Evolutionary conservation across 257 asterid species (phyloP).

Genomic region (Lycium barbarum): DNA sequence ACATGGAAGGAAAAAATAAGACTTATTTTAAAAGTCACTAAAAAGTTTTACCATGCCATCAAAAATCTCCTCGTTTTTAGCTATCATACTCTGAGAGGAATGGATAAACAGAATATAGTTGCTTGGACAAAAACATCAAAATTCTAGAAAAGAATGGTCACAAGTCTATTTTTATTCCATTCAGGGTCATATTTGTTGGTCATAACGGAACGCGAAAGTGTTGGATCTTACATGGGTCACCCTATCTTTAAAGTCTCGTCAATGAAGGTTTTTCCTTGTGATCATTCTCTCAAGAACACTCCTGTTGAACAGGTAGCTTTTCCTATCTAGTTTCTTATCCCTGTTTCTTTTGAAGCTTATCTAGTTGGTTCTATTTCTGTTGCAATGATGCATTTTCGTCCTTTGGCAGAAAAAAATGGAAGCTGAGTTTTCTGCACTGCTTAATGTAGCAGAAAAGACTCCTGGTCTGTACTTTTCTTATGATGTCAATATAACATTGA

Average conservation of each 20-base stretch:
- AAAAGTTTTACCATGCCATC: background rate
- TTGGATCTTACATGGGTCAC: slow-evolving; percentile 79
- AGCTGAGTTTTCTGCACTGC: slow-evolving; percentile 68
- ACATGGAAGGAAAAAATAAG: background rate
- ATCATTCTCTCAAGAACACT: slow-evolving; percentile 72
- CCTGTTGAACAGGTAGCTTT: slow-evolving; percentile 74
- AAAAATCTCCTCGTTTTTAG: background rate
- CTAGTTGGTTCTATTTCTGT: slow-evolving; percentile 31
- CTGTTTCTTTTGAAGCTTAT: background rate
- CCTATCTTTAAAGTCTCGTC: slow-evolving; percentile 84
- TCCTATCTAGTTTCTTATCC: slow-evolving; percentile 30
- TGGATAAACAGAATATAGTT: background rate
- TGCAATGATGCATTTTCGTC: slow-evolving; percentile 35
- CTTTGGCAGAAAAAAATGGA: slow-evolving; percentile 80
- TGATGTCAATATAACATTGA: slow-evolving; percentile 88
- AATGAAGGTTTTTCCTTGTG: slow-evolving; percentile 87
- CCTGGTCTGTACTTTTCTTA: slow-evolving; percentile 88
- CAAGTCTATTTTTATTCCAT: slow-evolving; percentile 35
- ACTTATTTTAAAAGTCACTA: background rate
- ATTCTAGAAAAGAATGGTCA: slow-evolving; percentile 2
- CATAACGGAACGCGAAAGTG: slow-evolving; percentile 82
- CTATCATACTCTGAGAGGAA: background rate
- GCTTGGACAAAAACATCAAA: background rate
- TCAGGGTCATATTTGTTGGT: slow-evolving; percentile 82
- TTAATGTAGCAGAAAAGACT: slow-evolving; percentile 71